These are phyloP conservation scores for Sinapis alba DNA, from an alignment of 441 rosid genomes.

Conservation along the genomic window DNA sequence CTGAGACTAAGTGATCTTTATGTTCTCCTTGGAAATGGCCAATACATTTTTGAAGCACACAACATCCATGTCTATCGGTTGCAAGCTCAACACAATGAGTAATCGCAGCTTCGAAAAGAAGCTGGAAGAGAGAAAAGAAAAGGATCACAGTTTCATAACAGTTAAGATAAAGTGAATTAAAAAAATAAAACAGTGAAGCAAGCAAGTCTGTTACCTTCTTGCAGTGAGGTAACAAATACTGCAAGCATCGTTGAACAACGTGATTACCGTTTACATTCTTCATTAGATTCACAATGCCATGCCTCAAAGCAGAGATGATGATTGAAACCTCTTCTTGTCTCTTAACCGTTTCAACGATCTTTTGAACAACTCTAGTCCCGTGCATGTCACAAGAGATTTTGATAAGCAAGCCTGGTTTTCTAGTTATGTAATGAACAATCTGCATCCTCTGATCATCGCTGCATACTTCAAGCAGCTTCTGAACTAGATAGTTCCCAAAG, in stretches of 20 bases:
- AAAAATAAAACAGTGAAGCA: constrained; percentile 24
- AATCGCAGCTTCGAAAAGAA: constrained; percentile 69
- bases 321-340: constrained; percentile 57
- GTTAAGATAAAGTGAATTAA: neutral
- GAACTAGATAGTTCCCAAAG: constrained; percentile 82
- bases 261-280: constrained; percentile 80
- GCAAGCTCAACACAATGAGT: constrained; percentile 77
- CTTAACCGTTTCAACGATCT: constrained; percentile 69
- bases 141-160: constrained; percentile 1
- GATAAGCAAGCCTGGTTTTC: constrained; percentile 63
- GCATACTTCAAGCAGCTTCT: constrained; percentile 86
- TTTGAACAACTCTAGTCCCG: constrained; percentile 70
- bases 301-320: constrained; percentile 61
- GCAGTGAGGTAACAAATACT: constrained; percentile 54
- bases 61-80: constrained; percentile 83
- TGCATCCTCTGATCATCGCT: constrained; percentile 64
- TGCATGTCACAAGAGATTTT: constrained; percentile 82
- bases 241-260: constrained; percentile 79
- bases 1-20: constrained; percentile 51
- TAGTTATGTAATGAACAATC: constrained; percentile 60
- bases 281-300: constrained; percentile 69
- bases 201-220: constrained; percentile 53
- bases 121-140: constrained; percentile 46
- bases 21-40: constrained; percentile 59
- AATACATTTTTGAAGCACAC: constrained; percentile 86